Percentiles rank a stretch among this genome's conserved stretches.
These are phyloP conservation scores for Penicillium sp. DNA, from an alignment of 2,329 filamentous ascomycete species.

Conservation along the genomic window DNA sequence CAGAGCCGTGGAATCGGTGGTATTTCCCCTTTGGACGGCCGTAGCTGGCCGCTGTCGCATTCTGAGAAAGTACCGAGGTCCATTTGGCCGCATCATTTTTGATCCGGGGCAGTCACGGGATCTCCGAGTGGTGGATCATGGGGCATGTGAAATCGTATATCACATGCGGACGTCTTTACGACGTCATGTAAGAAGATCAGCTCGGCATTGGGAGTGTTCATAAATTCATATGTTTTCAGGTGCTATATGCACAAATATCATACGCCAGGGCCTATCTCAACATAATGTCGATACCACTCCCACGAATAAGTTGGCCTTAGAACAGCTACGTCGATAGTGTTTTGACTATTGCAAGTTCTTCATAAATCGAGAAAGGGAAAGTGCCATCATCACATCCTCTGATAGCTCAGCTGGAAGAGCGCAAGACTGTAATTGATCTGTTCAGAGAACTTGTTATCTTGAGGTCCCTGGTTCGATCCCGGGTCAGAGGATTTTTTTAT, in stretches of 20 bases:
- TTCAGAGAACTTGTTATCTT: background rate
- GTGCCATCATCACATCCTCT: background rate
- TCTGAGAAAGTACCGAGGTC: conserved; percentile 33
- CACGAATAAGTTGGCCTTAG: background rate
- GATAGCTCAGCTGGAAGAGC: conserved; percentile 8
- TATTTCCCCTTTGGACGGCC: conserved; percentile 17
- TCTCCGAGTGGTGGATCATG: conserved; percentile 1
- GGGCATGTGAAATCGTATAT: conserved; percentile 10
- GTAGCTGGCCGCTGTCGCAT: conserved; percentile 5
- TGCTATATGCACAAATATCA: background rate
- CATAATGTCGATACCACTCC: background rate
- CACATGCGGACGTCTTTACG: conserved; percentile 1
- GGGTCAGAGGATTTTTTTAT: conserved; percentile 4
- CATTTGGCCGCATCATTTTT: conserved; percentile 20
- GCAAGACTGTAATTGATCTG: conserved; percentile 2
- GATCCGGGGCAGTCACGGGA: conserved; percentile 28
- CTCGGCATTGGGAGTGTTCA: background rate
- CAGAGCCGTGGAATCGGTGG: conserved; percentile 8
- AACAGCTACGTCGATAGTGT: background rate
- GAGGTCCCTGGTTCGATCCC: conserved; percentile 7
- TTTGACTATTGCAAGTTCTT: background rate
- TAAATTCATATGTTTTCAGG: background rate
- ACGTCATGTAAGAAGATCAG: background rate
- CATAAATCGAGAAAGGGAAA: background rate
- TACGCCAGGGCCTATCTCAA: background rate